Evolutionary conservation across 2,329 filamentous ascomycete genomes (phyloP).

Genomic region (Curvularia sp.): DNA sequence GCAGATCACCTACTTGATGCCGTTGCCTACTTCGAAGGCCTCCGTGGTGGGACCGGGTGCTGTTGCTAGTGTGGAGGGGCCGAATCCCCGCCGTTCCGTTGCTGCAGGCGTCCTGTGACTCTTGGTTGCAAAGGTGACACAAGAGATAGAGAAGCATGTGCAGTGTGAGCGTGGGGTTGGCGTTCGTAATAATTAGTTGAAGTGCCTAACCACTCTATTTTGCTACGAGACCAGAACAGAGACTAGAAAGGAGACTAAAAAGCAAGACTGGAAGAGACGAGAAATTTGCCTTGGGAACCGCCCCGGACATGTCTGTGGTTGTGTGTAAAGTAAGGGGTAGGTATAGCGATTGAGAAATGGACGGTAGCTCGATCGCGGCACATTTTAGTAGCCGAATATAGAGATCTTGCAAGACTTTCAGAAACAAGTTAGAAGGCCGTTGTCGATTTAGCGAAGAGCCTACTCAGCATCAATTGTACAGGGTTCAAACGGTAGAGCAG

Average conservation of each 20-base stretch:
- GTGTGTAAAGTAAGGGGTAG: background rate
- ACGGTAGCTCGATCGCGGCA: constrained; percentile 7
- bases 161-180: constrained; percentile 10
- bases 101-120: constrained; percentile 18
- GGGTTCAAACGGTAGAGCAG: constrained; percentile 19
- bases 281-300: constrained; percentile 12
- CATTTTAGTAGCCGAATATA: constrained; percentile 3
- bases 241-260: background rate
- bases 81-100: constrained; percentile 30
- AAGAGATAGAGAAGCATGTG: constrained; percentile 6
- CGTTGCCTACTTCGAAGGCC: constrained; percentile 43
- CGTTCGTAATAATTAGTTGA: constrained; percentile 5
- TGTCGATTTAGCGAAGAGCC: background rate
- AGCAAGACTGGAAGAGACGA: constrained; percentile 10
- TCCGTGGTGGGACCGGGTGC: constrained; percentile 20
- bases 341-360: constrained; percentile 25
- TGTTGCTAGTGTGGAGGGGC: constrained; percentile 12
- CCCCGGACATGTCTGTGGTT: constrained; percentile 5
- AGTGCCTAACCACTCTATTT: constrained; percentile 16
- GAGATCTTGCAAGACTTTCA: constrained; percentile 1
- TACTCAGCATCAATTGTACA: constrained; percentile 4
- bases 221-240: constrained; percentile 5
- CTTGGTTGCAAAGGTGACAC: constrained; percentile 25
- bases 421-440: background rate
- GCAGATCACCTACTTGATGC: constrained; percentile 14